Percentiles rank a stretch among this genome's conserved stretches.
phyloP scores from a whole-genome alignment of 768 basidiomycete genomes.

The Leccinum longicurvipes region DNA sequence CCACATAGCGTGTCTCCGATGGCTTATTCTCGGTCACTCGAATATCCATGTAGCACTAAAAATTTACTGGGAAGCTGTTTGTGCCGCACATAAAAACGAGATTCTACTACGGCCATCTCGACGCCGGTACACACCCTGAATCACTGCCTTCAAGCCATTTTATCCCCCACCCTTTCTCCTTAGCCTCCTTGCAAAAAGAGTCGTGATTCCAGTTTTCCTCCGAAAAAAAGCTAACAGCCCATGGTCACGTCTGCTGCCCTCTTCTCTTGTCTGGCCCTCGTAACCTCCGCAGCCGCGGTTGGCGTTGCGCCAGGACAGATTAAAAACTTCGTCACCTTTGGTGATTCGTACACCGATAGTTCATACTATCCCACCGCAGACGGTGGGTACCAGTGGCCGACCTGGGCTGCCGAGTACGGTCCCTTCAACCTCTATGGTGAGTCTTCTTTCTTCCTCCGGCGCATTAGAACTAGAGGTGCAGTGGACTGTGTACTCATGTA shows the following conservation, averaged over 20 bases:
- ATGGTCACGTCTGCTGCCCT: constrained; percentile 6
- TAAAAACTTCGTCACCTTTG: constrained; percentile 64
- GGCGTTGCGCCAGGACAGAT: constrained; percentile 45
- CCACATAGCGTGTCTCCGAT: neutral
- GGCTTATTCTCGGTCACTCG: neutral
- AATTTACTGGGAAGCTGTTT: neutral
- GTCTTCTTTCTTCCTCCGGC: neutral
- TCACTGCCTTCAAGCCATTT: neutral
- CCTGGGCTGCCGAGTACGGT: constrained; percentile 55
- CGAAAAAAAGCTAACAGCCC: neutral
- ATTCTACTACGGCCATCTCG: neutral
- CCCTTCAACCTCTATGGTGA: constrained; percentile 46
- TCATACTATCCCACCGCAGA: constrained; percentile 33
- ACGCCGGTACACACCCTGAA: neutral
- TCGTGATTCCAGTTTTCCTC: neutral
- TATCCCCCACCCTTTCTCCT: too few species aligned
- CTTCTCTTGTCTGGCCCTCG: constrained; percentile 6
- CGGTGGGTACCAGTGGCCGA: constrained; percentile 56
- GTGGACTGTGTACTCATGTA: neutral
- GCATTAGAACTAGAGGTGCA: neutral
- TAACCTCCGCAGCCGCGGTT: constrained; percentile 1
- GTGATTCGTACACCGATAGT: constrained; percentile 63
- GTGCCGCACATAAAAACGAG: neutral
- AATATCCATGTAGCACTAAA: neutral
- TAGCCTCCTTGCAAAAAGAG: too few species aligned